phyloP scores from a whole-genome alignment of 1,139 yeast species.

The Suhomyces chickasaworum region DNA sequence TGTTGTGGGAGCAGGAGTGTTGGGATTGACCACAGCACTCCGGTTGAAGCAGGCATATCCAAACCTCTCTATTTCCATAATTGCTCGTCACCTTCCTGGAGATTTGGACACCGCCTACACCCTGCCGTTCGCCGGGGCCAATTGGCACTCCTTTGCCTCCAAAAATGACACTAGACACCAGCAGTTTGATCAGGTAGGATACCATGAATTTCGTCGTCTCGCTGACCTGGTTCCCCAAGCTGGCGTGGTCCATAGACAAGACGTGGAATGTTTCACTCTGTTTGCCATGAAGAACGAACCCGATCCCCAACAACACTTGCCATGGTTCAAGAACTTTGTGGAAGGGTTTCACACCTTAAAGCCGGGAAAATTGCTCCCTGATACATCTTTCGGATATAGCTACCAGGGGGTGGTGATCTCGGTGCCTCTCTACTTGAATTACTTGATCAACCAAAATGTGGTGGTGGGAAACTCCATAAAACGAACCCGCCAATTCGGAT shows the following conservation, averaged over 20 bases:
- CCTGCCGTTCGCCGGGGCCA: constrained; percentile 49
- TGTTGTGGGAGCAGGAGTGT: constrained; percentile 45
- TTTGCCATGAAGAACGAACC: constrained; percentile 20
- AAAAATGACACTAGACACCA: constrained; percentile 35
- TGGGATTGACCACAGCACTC: constrained; percentile 44
- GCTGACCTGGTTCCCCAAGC: constrained; percentile 45
- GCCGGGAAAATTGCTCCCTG: constrained; percentile 32
- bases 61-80: constrained; percentile 29
- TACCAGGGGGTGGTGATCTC: constrained; percentile 54
- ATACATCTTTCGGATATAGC: constrained; percentile 38
- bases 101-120: constrained; percentile 39
- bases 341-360: constrained; percentile 34
- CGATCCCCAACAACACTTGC: constrained; percentile 26
- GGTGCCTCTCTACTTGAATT: constrained; percentile 52
- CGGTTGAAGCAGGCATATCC: constrained; percentile 28
- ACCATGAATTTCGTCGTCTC: constrained; percentile 40
- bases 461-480: constrained; percentile 38
- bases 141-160: constrained; percentile 50
- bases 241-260: constrained; percentile 44
- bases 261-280: constrained; percentile 33
- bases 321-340: constrained; percentile 51
- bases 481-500: constrained; percentile 24
- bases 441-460: constrained; percentile 41
- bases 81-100: constrained; percentile 42
- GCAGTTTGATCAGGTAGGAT: constrained; percentile 42